Percentiles rank a stretch among this genome's conserved stretches.
These are phyloP conservation scores for Mycena vulgaris DNA, from an alignment of 768 basidiomycete genomes.

Conservation along the genomic window DNA sequence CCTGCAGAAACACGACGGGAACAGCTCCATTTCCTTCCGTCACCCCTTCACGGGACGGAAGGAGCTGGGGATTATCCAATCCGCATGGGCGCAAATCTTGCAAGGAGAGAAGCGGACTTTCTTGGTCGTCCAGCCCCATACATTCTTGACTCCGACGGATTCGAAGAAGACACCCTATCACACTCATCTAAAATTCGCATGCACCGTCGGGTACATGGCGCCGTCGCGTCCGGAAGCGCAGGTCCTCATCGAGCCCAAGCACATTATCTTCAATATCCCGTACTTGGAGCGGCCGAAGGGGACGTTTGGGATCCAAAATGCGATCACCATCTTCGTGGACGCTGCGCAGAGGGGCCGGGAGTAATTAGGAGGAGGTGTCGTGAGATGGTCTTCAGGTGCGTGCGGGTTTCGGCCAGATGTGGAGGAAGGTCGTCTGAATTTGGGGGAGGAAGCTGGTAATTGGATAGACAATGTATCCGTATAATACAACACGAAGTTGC, in stretches of 20 bases:
- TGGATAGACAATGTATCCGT: no score
- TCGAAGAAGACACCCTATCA: not conserved
- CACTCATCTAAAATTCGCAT: not conserved
- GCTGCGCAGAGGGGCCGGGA: not conserved
- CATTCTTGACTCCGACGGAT: not conserved
- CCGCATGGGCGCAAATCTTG: conserved; percentile 3
- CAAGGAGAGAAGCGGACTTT: conserved; percentile 15
- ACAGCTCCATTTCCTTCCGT: conserved; percentile 25
- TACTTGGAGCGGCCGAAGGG: not conserved
- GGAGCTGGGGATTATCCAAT: conserved; percentile 4
- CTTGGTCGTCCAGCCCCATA: conserved; percentile 19
- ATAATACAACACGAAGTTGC: not conserved
- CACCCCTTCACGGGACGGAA: conserved; percentile 21
- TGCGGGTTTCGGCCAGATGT: no score
- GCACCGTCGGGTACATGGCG: not conserved
- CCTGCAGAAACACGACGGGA: conserved; percentile 3
- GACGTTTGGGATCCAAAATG: not conserved
- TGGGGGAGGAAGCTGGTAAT: no score
- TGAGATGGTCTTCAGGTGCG: no score
- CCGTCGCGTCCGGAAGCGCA: not conserved
- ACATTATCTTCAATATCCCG: conserved; percentile 28
- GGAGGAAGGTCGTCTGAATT: no score
- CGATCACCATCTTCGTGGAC: not conserved
- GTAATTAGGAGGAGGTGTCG: not conserved
- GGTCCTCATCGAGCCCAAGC: conserved; percentile 20